phyloP scores from a whole-genome alignment of 805 yeast genomes.

The Lipomyces oligophaga region DNA sequence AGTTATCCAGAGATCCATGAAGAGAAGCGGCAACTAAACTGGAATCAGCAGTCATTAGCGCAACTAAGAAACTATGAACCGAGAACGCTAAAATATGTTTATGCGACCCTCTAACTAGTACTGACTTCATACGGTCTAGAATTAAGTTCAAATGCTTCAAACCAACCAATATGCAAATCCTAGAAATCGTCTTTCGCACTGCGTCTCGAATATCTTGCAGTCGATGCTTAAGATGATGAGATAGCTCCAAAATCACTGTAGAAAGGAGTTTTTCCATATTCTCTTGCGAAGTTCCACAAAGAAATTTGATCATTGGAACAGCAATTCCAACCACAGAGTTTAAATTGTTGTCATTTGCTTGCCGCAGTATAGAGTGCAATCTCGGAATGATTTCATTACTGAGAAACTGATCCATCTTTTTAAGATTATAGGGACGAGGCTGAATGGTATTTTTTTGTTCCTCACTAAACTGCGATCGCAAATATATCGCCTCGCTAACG shows the following conservation, averaged over 20 bases:
- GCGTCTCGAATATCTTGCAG: constrained; percentile 86
- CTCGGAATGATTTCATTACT: constrained; percentile 58
- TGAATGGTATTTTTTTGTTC: constrained; percentile 18
- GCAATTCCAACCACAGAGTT: constrained; percentile 72
- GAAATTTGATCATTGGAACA: constrained; percentile 68
- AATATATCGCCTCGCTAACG: constrained; percentile 46
- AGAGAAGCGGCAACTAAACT: constrained; percentile 41
- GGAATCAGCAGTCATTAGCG: constrained; percentile 44
- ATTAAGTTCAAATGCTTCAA: constrained; percentile 69
- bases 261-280: constrained; percentile 62
- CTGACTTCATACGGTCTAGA: constrained; percentile 69
- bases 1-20: constrained; percentile 72
- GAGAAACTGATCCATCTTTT: constrained; percentile 47
- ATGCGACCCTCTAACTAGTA: constrained; percentile 85
- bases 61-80: constrained; percentile 65
- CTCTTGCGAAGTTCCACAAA: constrained; percentile 58
- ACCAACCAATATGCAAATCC: constrained; percentile 63
- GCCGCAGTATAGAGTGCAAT: constrained; percentile 50
- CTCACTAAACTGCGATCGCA: constrained; percentile 15
- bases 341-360: constrained; percentile 75
- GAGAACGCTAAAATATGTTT: constrained; percentile 89
- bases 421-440: constrained; percentile 11
- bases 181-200: constrained; percentile 69
- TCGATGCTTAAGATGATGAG: constrained; percentile 81
- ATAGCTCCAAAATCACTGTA: constrained; percentile 76